Conservation (phyloP, 257 asterid species). For the Fraxinus pennsylvanica region DNA sequence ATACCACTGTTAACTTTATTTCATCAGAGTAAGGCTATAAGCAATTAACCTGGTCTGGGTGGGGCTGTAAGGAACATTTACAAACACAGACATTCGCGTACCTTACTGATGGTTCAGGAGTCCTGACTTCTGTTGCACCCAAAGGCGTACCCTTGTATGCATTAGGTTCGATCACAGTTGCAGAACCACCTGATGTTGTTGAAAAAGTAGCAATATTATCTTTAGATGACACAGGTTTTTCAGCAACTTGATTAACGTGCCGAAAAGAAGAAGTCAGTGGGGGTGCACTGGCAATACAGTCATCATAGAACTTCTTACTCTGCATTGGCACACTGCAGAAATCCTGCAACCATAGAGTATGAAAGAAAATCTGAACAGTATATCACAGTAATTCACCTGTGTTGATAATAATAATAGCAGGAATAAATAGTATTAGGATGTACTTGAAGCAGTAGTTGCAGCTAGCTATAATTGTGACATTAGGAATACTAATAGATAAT, state of each 20-base stretch:
- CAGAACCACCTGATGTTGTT: conserved; percentile 38
- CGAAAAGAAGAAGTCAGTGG: conserved; percentile 47
- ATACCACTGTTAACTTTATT: conserved; percentile 16
- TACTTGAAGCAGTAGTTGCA: neutral
- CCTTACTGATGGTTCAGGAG: conserved; percentile 52
- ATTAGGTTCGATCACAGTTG: conserved; percentile 36
- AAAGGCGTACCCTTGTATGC: conserved; percentile 22
- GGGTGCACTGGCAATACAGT: conserved; percentile 82
- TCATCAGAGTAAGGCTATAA: neutral
- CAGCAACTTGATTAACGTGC: conserved; percentile 41
- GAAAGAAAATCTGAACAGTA: conserved; percentile 18
- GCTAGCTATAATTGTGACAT: neutral
- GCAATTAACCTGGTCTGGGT: neutral
- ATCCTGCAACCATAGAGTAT: conserved; percentile 33
- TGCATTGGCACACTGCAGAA: conserved; percentile 24
- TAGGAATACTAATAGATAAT: neutral
- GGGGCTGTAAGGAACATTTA: conserved; percentile 14
- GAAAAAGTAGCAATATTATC: conserved; percentile 33
- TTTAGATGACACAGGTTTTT: conserved; percentile 28
- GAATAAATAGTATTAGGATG: neutral
- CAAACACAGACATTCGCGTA: conserved; percentile 26
- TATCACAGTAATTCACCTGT: neutral
- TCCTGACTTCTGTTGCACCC: conserved; percentile 35
- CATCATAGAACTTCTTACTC: conserved; percentile 30
- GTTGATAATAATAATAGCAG: neutral